Evolutionary conservation across 1,139 yeast species (phyloP).

Genomic region (Lodderomyces elongisporus): DNA sequence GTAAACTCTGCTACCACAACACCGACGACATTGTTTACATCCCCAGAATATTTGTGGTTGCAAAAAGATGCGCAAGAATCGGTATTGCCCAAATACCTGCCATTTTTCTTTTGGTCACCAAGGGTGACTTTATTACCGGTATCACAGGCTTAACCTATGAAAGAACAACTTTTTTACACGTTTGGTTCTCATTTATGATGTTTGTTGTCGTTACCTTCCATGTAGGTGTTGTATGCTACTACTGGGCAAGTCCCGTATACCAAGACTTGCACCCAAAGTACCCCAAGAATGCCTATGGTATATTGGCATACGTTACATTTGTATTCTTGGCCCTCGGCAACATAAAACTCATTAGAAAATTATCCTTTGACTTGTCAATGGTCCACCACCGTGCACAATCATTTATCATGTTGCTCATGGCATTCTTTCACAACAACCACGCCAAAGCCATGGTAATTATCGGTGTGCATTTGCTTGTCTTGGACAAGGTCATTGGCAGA

Average conservation of each 20-base stretch:
- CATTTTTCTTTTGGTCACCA: constrained; percentile 31
- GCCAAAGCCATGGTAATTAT: constrained; percentile 33
- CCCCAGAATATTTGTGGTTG: constrained; percentile 35
- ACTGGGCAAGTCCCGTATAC: constrained; percentile 41
- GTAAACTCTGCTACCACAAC: constrained; percentile 21
- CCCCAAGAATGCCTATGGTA: constrained; percentile 50
- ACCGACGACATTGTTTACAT: constrained; percentile 38
- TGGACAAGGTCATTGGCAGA: constrained; percentile 37
- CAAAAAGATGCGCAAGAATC: constrained; percentile 40
- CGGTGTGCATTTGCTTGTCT: constrained; percentile 41
- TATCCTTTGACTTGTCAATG: constrained; percentile 42
- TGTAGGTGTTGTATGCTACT: constrained; percentile 21
- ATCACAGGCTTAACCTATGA: constrained; percentile 42
- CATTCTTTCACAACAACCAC: constrained; percentile 38
- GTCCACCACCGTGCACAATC: constrained; percentile 40
- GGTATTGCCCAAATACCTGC: constrained; percentile 41
- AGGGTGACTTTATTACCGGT: constrained; percentile 37
- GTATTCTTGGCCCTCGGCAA: constrained; percentile 35
- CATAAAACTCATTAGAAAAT: constrained; percentile 31
- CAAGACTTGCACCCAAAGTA: constrained; percentile 21
- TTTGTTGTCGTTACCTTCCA: constrained; percentile 38
- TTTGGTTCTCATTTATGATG: constrained; percentile 41
- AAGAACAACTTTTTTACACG: constrained; percentile 34
- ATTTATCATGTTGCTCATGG: constrained; percentile 41
- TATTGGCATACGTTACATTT: constrained; percentile 40